Conservation (phyloP, 2,329 filamentous ascomycete genomes). For the Aplosporella prunicola region DNA sequence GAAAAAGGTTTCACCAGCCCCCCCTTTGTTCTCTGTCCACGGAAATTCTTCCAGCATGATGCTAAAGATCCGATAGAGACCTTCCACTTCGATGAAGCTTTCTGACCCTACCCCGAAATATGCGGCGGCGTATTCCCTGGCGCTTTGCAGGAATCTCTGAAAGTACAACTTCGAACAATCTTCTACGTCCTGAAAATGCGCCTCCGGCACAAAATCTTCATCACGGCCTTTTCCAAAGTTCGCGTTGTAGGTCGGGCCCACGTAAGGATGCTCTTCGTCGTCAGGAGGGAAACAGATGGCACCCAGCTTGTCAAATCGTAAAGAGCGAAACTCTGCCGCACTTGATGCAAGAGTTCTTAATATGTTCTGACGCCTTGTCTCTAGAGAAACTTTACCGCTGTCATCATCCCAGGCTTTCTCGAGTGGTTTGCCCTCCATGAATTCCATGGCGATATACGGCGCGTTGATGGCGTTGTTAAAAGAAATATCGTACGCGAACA, state of each 20-base stretch:
- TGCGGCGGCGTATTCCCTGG: too few relatives aligned
- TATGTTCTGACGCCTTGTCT: conserved; percentile 13
- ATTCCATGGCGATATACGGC: conserved; percentile 2
- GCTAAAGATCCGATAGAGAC: conserved; percentile 2
- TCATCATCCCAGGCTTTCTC: conserved; percentile 1
- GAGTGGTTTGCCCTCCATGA: neutral
- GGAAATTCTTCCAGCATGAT: conserved; percentile 7
- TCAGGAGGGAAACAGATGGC: conserved; percentile 10
- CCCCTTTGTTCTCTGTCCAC: neutral
- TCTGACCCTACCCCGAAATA: too few relatives aligned
- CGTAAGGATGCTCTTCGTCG: neutral
- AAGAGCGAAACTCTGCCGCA: conserved; percentile 10
- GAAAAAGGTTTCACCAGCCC: neutral
- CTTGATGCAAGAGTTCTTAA: conserved; percentile 13
- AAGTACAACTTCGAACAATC: too few relatives aligned
- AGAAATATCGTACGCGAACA: conserved; percentile 4
- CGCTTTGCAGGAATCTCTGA: too few relatives aligned
- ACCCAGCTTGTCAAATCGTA: conserved; percentile 14
- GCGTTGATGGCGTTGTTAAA: conserved; percentile 7
- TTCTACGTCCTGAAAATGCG: neutral
- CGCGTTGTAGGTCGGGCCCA: neutral
- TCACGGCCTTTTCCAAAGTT: neutral
- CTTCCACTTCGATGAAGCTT: neutral
- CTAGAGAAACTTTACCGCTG: neutral
- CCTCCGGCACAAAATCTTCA: neutral